Evolutionary conservation across 1,284 basidiomycete species (phyloP).

Genomic region (Microbotryum scabiosae): DNA sequence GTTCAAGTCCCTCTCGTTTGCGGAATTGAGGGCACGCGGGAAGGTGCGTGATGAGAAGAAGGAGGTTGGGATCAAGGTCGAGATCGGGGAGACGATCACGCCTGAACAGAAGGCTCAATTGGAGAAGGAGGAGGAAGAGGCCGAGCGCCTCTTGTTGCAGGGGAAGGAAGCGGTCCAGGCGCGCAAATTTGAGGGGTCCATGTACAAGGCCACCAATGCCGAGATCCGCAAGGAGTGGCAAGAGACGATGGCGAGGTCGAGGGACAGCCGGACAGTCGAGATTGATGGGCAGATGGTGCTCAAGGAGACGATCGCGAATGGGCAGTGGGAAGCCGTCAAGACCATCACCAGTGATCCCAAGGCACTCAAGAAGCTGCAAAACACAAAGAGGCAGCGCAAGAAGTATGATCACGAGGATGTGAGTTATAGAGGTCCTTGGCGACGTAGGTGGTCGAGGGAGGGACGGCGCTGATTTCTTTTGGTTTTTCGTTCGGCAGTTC

Average conservation of each 20-base stretch:
- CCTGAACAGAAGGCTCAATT: conserved; percentile 35
- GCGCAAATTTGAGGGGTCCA: conserved; percentile 52
- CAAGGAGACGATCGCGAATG: conserved; percentile 19
- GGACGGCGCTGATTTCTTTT: conserved; percentile 24
- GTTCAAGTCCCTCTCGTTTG: conserved; percentile 25
- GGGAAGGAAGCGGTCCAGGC: conserved; percentile 53
- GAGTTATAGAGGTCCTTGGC: not conserved
- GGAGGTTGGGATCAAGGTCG: conserved; percentile 19
- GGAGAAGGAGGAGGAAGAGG: conserved; percentile 45
- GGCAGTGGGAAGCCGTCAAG: conserved; percentile 30
- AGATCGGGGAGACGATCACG: conserved; percentile 13
- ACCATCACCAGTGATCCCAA: conserved; percentile 28
- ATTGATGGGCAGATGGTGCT: conserved; percentile 44
- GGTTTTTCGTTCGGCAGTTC: conserved; percentile 48
- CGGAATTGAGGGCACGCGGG: conserved; percentile 22
- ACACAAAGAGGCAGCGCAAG: conserved; percentile 36
- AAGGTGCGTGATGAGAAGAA: conserved; percentile 19
- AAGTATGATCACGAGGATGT: conserved; percentile 29
- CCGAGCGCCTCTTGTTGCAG: conserved; percentile 48
- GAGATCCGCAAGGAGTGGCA: conserved; percentile 41
- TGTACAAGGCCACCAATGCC: conserved; percentile 44
- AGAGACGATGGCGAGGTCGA: conserved; percentile 36
- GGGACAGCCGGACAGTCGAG: conserved; percentile 42
- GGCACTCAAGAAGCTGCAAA: conserved; percentile 14
- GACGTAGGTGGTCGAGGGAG: not conserved